Conservation (phyloP, 2,329 filamentous ascomycete species). For the Didymella pinodella region DNA sequence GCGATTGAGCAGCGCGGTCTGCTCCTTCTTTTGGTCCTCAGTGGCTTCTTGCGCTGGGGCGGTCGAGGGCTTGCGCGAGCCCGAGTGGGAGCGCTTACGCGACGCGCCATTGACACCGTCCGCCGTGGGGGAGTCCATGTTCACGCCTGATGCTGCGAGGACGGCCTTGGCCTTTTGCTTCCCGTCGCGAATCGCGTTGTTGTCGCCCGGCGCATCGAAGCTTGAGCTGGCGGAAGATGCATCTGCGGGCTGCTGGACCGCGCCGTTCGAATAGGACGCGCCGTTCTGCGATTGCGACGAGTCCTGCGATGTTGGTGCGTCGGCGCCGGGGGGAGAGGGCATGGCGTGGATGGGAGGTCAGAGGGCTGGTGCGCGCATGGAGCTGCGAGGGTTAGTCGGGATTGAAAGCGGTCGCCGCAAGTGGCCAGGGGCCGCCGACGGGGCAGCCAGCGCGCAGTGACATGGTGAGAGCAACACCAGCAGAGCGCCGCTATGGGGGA, state of each 20-base stretch:
- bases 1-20: constrained; percentile 63
- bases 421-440: constrained; percentile 31
- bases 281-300: constrained; percentile 36
- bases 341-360: constrained; percentile 37
- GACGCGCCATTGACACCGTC: constrained; percentile 59
- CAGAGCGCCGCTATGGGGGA: constrained; percentile 12
- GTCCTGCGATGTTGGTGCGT: constrained; percentile 35
- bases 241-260: constrained; percentile 45
- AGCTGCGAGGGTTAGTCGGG: constrained; percentile 31
- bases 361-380: constrained; percentile 35
- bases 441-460: constrained; percentile 16
- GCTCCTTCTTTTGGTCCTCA: constrained; percentile 45
- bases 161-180: constrained; percentile 68
- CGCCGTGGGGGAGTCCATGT: constrained; percentile 45
- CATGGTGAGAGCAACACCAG: constrained; percentile 25
- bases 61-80: constrained; percentile 60
- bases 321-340: constrained; percentile 46
- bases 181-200: constrained; percentile 62
- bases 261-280: constrained; percentile 45
- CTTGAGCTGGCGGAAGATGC: constrained; percentile 36
- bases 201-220: constrained; percentile 40
- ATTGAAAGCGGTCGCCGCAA: constrained; percentile 35
- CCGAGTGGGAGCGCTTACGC: constrained; percentile 67
- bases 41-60: constrained; percentile 50
- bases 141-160: constrained; percentile 61